Base-by-base conservation (phyloP, 148 eudicot genomes). In the Arbutus unedo region DNA sequence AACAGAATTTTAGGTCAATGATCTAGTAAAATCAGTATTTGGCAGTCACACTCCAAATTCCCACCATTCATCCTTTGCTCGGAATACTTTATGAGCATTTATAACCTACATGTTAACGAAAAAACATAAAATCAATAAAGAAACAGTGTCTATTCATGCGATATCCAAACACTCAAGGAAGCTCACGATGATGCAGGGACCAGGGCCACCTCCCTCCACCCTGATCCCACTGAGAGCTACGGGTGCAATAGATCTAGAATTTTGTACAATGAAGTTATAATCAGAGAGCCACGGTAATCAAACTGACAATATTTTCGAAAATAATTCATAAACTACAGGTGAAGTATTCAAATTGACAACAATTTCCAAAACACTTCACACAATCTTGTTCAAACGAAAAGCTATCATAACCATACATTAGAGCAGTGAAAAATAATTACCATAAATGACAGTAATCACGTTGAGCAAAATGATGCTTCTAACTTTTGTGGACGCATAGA, bases 401-500 rank as follows among this genome's bases (percentile, higher is more conserved):
- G 55, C 50, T n/a, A 49, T 2, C 47, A 60, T 15, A n/a, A 47
- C 13, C 55, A 10, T 23, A 10, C 47, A 74, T 10, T 43, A 71
- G 5, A 31, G 5, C 71, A 53, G 41, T 0, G 16, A 15, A 0
- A 51, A 73, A 1, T 72, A 11, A 60, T 60, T 79, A 91, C 94
- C 96, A 57, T 89, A 93, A 66, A 91, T 77, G 81, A 93, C 14
- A 50, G 96, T 89, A 41, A 87, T 85, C 38, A 87, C 87, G 82
- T 93, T 93, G 68, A 93, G 96, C 87, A 91, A 86, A 83, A 93
- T 84, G 74, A 93, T 82, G 83, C 93, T 89, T 79, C 93, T 81
- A 47, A 91, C 87, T 87, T 88, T 93, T 85, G 25, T 88, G 16
- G 96, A 90, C 4, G 89, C 87, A 51, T 87, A 90, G 8, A 88